A percentile compares a stretch with the other conserved stretches of the same genome.
Conservation (phyloP, 2,329 filamentous ascomycete species). For the Shiraia bambusicola region DNA sequence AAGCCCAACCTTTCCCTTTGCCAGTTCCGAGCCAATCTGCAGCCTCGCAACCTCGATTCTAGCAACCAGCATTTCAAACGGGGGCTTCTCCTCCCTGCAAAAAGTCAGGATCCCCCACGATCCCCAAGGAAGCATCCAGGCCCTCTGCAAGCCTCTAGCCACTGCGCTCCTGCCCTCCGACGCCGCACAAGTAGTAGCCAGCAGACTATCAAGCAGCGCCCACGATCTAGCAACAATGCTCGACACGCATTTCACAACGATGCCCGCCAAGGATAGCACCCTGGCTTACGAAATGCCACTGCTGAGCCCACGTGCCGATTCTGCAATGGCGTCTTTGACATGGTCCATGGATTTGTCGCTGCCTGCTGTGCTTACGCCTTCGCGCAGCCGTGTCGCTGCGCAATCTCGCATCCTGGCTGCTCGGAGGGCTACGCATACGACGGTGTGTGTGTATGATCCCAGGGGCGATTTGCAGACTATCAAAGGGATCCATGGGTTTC, state of each 20-base stretch:
- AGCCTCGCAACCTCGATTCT: slow-evolving; percentile 62
- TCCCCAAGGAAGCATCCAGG: slow-evolving; percentile 68
- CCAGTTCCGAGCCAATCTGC: slow-evolving; percentile 46
- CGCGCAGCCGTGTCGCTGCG: slow-evolving; percentile 65
- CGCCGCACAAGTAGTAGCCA: slow-evolving; percentile 18
- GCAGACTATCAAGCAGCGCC: not conserved
- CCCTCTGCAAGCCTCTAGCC: slow-evolving; percentile 64
- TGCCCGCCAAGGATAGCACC: not conserved
- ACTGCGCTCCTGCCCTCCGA: slow-evolving; percentile 52
- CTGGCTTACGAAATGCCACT: slow-evolving; percentile 1
- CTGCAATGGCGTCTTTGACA: slow-evolving; percentile 16
- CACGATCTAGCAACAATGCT: slow-evolving; percentile 1
- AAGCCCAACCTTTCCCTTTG: slow-evolving; percentile 17
- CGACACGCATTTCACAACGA: slow-evolving; percentile 1
- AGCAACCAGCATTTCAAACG: slow-evolving; percentile 61
- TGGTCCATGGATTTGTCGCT: slow-evolving; percentile 4
- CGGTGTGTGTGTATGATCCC: slow-evolving; percentile 56
- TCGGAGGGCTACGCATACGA: slow-evolving; percentile 56
- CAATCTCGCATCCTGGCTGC: slow-evolving; percentile 66
- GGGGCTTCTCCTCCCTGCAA: slow-evolving; percentile 64
- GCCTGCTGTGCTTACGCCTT: slow-evolving; percentile 33
- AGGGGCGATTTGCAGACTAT: slow-evolving; percentile 55
- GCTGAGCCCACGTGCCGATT: slow-evolving; percentile 21
- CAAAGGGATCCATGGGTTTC: slow-evolving; percentile 60
- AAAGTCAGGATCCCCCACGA: slow-evolving; percentile 67